Evolutionary conservation across 345 rosid species (phyloP).

Genomic region (Isatis tinctoria): DNA sequence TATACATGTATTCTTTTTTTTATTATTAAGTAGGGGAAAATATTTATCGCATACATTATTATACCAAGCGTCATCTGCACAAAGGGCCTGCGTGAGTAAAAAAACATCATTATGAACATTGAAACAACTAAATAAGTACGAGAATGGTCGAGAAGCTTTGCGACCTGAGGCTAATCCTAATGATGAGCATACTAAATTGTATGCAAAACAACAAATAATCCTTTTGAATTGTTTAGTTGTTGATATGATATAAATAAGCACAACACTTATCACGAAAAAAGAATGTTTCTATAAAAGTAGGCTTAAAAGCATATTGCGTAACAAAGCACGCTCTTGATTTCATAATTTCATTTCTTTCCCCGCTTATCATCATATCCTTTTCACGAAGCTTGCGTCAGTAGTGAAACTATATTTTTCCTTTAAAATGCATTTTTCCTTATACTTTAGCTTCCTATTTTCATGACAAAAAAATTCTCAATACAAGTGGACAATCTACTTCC

Average conservation of each 20-base stretch:
- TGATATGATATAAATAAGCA: constrained; percentile 1
- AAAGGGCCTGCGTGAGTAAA: not conserved
- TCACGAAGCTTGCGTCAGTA: constrained; percentile 28
- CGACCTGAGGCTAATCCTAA: constrained; percentile 22
- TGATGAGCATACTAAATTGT: constrained; percentile 4
- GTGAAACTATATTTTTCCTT: constrained; percentile 5
- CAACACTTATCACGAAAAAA: constrained; percentile 19
- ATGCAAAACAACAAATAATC: constrained; percentile 15
- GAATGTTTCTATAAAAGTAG: constrained; percentile 24
- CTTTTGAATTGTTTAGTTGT: not conserved
- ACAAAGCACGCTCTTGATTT: constrained; percentile 28
- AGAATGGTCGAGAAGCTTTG: constrained; percentile 25
- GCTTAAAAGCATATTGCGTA: constrained; percentile 31
- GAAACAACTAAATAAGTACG: constrained; percentile 14
- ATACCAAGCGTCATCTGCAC: not conserved
- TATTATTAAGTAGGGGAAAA: not conserved
- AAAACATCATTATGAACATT: not conserved
- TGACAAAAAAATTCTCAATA: not conserved
- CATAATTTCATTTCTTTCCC: not conserved
- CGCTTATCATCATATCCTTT: constrained; percentile 28
- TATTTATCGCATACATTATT: not conserved
- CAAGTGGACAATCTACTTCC: constrained; percentile 1
- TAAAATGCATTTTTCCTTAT: not conserved
- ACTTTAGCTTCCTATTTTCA: not conserved
- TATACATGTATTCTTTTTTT: not conserved